phyloP scores from a whole-genome alignment of 257 asterid genomes.

The Scutellaria minor region DNA sequence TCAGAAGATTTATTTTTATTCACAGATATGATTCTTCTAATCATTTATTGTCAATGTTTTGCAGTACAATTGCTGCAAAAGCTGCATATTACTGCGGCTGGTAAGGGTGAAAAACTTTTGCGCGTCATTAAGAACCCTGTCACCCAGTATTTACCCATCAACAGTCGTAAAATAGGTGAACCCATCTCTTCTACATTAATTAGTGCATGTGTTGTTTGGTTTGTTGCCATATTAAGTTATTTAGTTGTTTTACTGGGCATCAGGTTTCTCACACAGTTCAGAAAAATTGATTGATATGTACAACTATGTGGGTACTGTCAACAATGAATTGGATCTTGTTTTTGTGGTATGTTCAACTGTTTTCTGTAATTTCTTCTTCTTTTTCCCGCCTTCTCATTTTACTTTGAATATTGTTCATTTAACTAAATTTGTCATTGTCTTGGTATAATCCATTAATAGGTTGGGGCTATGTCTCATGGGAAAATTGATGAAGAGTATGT shows the following conservation, averaged over 20 bases:
- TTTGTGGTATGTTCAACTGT: slow-evolving; percentile 72
- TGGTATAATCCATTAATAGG: slow-evolving; percentile 46
- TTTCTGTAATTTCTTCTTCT: not conserved
- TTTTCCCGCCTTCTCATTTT: not conserved
- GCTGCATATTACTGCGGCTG: slow-evolving; percentile 65
- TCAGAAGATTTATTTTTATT: not conserved
- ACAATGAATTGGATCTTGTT: slow-evolving; percentile 63
- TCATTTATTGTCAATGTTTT: slow-evolving; percentile 25
- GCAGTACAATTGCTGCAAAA: slow-evolving; percentile 89
- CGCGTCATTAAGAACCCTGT: slow-evolving; percentile 82
- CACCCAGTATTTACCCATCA: slow-evolving; percentile 72
- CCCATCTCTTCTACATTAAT: not conserved
- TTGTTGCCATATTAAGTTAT: not conserved
- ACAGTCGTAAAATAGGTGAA: slow-evolving; percentile 82
- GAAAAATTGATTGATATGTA: slow-evolving; percentile 73
- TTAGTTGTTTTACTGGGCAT: slow-evolving; percentile 28
- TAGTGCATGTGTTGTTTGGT: not conserved
- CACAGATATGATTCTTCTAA: not conserved
- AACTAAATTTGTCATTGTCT: slow-evolving; percentile 8
- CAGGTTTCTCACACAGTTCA: slow-evolving; percentile 95
- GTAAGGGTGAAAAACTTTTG: slow-evolving; percentile 76
- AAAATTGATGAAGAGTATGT: slow-evolving; percentile 75
- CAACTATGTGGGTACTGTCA: slow-evolving; percentile 63
- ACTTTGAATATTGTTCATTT: not conserved
- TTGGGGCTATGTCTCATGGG: slow-evolving; percentile 98